Evolutionary conservation across 1,284 basidiomycete genomes (phyloP), one percentile per base, ranked within the genome.

Genomic region (Puccinia hordei): DNA sequence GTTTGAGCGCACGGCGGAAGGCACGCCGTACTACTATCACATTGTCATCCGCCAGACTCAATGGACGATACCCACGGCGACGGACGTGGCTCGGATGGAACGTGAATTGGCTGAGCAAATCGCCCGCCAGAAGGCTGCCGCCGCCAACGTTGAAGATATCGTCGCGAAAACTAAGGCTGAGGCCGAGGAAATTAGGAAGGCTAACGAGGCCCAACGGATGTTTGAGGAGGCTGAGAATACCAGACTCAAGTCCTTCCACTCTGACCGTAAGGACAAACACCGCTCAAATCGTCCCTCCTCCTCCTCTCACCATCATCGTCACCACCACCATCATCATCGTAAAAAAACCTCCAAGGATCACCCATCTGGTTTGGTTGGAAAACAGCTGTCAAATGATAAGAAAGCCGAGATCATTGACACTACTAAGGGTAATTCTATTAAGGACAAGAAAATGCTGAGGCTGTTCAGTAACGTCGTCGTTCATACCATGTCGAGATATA

Each of bases 391-490:
- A 33, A 19, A 19, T 24, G 33, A 22, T 1, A 8, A 6, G n/a
- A 44, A 71, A 19, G 17, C 30, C 69, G 82, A 81, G 57, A 49
- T 81, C 81, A 59, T 84, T 83, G 78, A 83, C 83, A 85, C 88
- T 66, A 86, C 87, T 79, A 57, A 6, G 22, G 89, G 90, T 83
- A 89, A 90, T 83, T 90, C 88, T 85, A 90, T 91, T 83, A 94
- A 93, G 87, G 93, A 95, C 86, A 95, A 93, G 88, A 87, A 90
- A 83, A 86, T 98, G 82, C 86, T 91, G 83, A 94, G 93, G 85
- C 88, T 98, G 30, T 90, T 99, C 10, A 92, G 94, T 30, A 90
- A 91, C 19, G 89, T 97, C 1, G 95, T 98, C 41, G 96, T 99
- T 55, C 91, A 91, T 85, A 90, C 89, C 81, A 94, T 98, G 93